Conservation (phyloP, 257 asterid genomes). For the Pogostemon cablin region DNA sequence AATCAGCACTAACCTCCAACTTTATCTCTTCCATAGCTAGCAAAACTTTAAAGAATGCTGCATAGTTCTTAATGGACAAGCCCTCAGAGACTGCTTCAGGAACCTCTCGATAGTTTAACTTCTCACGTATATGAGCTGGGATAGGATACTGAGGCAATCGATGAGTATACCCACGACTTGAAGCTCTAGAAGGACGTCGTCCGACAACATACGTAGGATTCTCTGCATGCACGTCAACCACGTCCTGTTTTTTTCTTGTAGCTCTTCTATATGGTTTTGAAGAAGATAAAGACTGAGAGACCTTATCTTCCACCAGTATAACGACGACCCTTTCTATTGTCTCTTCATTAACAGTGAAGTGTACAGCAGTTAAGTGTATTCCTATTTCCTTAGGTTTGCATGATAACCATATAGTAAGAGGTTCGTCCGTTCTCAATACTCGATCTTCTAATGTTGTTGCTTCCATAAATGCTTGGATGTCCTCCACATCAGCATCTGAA, state of each 20-base stretch:
- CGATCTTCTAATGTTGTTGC: constrained; percentile 67
- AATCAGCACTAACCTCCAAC: constrained; percentile 66
- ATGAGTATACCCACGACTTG: constrained; percentile 36
- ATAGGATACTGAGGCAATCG: constrained; percentile 54
- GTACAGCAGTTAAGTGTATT: constrained; percentile 74
- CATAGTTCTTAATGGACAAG: constrained; percentile 52
- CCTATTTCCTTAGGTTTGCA: constrained; percentile 96
- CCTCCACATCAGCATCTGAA: constrained; percentile 54
- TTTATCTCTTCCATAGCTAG: constrained; percentile 88
- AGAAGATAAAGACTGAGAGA: constrained; percentile 70
- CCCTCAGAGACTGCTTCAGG: constrained; percentile 67
- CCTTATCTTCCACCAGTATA: constrained; percentile 80
- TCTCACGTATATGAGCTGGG: constrained; percentile 55
- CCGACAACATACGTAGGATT: constrained; percentile 54
- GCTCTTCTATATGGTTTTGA: constrained; percentile 59
- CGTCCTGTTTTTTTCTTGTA: constrained; percentile 55
- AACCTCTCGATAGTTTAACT: constrained; percentile 50
- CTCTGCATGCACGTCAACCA: constrained; percentile 42
- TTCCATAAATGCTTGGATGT: constrained; percentile 59
- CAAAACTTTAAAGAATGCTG: constrained; percentile 58
- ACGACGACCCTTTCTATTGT: constrained; percentile 73
- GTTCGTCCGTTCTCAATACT: constrained; percentile 48
- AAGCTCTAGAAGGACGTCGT: constrained; percentile 60
- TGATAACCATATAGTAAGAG: constrained; percentile 70
- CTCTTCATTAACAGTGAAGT: constrained; percentile 72